Evolutionary conservation across 2,329 filamentous ascomycete genomes (phyloP), one percentile per base, ranked within the genome.

Genomic region (Fusarium napiforme): DNA sequence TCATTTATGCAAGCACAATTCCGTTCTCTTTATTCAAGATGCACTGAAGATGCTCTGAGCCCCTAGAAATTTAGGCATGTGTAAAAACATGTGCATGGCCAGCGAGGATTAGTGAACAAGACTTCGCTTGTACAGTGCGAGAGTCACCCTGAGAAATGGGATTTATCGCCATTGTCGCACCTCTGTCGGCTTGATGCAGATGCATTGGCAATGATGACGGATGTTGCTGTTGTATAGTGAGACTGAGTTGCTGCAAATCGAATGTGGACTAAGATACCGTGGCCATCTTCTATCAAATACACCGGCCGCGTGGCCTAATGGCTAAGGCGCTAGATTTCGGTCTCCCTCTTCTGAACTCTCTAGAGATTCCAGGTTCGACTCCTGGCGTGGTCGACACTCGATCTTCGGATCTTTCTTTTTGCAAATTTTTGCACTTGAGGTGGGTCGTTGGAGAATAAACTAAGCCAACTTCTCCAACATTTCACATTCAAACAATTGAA

Each of bases 331-430:
- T 64, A 70, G 65, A 70, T 70, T 70, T 70, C 67, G 67, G 67
- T 70, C 60, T 46, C 28, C 19, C 26, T 46, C 36, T n/a, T 34
- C 64, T 68, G 59, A 69, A 69, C 26, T 21, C 67, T 70, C 65
- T 70, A 70, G 67, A 70, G 67, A 70, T 70, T 70, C 67, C 67
- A 70, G 67, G 67, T 70, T 70, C 67, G 65, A 70, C 61, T 70
- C 67, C 67, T 70, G 67, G 67, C 67, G 67, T 70, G 67, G 66
- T 70, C 67, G 66, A 23, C 4, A 9, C 1, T 5, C 3, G 6
- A 16, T 39, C 26, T 10, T 28, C 5, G 8, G 39, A 23, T 52
- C 18, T 14, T 34, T 4, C 0, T 5, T 62, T 64, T 62, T 45
- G 57, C n/a, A 32, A 49, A 52, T 15, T 47, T 23, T 40, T 28